Evolutionary conservation across 2,329 filamentous ascomycete genomes (phyloP).

Genomic region (Trichoderma pleuroti): DNA sequence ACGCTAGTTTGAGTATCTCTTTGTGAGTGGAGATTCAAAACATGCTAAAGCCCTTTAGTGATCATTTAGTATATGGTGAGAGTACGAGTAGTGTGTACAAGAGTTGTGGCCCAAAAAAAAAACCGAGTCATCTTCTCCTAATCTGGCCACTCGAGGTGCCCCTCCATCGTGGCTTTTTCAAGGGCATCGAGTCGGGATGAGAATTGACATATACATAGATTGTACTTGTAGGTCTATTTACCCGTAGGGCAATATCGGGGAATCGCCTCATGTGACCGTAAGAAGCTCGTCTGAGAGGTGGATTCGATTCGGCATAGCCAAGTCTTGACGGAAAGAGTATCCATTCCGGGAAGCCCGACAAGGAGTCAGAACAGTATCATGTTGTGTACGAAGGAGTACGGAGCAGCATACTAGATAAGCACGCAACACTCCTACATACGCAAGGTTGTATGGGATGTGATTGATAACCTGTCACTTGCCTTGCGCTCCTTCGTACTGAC

Average conservation of each 20-base stretch:
- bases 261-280: background rate
- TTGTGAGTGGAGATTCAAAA: background rate
- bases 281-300: background rate
- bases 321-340: background rate
- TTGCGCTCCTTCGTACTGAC: background rate
- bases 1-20: background rate
- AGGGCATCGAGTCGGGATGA: background rate
- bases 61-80: background rate
- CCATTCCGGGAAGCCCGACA: constrained; percentile 13
- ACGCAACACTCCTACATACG: background rate
- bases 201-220: background rate
- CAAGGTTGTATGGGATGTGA: background rate
- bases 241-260: background rate
- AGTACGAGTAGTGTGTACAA: background rate
- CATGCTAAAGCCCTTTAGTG: background rate
- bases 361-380: background rate
- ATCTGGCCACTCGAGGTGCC: background rate
- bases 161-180: background rate
- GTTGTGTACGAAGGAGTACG: background rate
- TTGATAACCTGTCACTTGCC: constrained; percentile 4
- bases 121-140: background rate
- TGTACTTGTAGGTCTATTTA: background rate
- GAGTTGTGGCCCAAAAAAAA: background rate
- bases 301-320: background rate
- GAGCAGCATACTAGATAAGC: background rate